These are phyloP conservation scores for Leccinellum rugosiceps DNA, from an alignment of 768 basidiomycete genomes.

Conservation along the genomic window DNA sequence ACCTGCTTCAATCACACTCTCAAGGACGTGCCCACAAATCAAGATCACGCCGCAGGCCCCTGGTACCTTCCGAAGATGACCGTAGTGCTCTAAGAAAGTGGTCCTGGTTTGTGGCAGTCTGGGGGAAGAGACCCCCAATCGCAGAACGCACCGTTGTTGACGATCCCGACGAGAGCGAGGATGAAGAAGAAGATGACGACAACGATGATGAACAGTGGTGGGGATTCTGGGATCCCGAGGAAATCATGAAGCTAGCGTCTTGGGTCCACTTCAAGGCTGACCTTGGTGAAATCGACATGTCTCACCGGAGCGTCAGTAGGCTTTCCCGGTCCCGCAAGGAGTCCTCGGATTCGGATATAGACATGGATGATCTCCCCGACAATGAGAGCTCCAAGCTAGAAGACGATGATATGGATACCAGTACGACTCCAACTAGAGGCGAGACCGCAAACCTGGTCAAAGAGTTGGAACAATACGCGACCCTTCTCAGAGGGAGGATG, in stretches of 20 bases:
- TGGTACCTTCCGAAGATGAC: constrained; percentile 44
- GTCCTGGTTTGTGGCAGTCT: constrained; percentile 78
- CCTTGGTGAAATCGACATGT: constrained; percentile 29
- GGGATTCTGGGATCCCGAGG: constrained; percentile 64
- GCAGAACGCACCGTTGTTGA: constrained; percentile 26
- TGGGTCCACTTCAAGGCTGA: constrained; percentile 58
- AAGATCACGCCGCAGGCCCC: constrained; percentile 39
- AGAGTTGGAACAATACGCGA: constrained; percentile 57
- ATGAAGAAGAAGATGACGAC: constrained; percentile 30
- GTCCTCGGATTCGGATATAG: constrained; percentile 12
- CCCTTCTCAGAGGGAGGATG: constrained; percentile 56
- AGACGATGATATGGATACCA: background rate
- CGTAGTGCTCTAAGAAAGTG: constrained; percentile 54
- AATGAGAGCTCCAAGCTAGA: constrained; percentile 3
- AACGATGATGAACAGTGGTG: constrained; percentile 61
- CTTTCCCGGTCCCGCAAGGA: constrained; percentile 1
- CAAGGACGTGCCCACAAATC: constrained; percentile 31
- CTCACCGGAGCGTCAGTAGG: background rate
- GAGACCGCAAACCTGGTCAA: constrained; percentile 48
- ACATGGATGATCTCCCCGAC: constrained; percentile 17
- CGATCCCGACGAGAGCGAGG: constrained; percentile 25
- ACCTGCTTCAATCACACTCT: constrained; percentile 19
- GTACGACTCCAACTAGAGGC: constrained; percentile 21
- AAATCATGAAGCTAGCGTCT: constrained; percentile 61
- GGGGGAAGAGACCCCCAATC: constrained; percentile 51